phyloP scores from a whole-genome alignment of 305 asterid species.

The Fraxinus velutina region DNA sequence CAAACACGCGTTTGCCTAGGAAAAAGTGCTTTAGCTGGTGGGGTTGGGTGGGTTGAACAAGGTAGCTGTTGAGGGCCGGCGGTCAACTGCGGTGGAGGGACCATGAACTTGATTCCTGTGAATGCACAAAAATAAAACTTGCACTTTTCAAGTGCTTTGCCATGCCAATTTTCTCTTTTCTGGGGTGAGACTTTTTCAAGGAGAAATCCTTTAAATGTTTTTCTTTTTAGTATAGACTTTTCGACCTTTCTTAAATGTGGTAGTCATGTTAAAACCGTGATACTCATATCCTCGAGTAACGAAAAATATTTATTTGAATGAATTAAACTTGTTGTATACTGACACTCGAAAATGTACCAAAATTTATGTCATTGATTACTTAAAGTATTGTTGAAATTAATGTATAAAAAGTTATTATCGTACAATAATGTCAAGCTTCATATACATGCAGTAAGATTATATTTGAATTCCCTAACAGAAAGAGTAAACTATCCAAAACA shows the following conservation, averaged over 20 bases:
- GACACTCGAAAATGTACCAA: too few relatives aligned
- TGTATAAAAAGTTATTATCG: too few relatives aligned
- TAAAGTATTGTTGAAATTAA: too few relatives aligned
- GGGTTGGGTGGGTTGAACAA: neutral
- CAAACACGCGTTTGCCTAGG: conserved; percentile 18
- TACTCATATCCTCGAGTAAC: neutral
- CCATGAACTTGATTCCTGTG: conserved; percentile 27
- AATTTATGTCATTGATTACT: too few relatives aligned
- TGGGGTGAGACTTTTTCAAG: neutral
- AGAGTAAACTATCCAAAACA: neutral
- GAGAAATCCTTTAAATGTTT: neutral
- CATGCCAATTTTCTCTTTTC: neutral
- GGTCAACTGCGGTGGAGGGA: conserved; percentile 26
- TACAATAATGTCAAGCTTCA: too few relatives aligned
- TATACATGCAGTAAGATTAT: too few relatives aligned
- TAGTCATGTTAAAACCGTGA: neutral
- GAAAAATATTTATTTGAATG: neutral
- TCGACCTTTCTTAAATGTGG: neutral
- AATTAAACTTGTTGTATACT: too few relatives aligned
- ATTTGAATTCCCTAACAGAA: neutral
- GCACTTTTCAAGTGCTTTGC: neutral
- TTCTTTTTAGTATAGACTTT: neutral
- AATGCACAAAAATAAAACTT: neutral
- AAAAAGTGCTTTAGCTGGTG: conserved; percentile 16
- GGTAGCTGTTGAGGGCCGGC: conserved; percentile 16